Evolutionary conservation across 768 basidiomycete species (phyloP), one percentile per base, ranked within the genome.

Genomic region (Tylopilus felleus): DNA sequence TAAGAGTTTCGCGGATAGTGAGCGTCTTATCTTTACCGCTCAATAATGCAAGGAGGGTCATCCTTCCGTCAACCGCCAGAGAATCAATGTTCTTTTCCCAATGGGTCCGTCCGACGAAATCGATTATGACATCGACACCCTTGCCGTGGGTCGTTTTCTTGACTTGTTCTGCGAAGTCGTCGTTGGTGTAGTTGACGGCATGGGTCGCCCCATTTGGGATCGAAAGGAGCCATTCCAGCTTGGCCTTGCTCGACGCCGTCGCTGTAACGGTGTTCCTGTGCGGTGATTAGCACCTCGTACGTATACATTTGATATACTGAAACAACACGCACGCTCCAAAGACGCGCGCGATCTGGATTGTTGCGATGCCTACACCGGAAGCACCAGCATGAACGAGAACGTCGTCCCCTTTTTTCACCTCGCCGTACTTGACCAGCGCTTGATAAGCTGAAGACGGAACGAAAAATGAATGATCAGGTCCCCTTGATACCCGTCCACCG

Each of bases 301-400:
- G 5, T 42, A 40, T 22, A 40, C 28, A 55, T 21, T 29, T 19
- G 28, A 43, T 14, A 43, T 58, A 45, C 52, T 29, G 40, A 54
- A 53, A 47, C 50, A 21, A 40, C 4, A 78, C 88, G 74, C 64
- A 91, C 88, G 89, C 89, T 53, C 82, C 83, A 56, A 78, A 81
- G 42, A 79, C 65, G 23, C 90, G 83, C 19, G 93, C 91, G 19
- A 97, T 73, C 70, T 98, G 95, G 46, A 88, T 90, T 14, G 91
- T 90, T 3, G 93, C 86, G 16, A 95, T 68, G 1, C 93, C 93
- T 5, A 97, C 93, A 27, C 94, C 93, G 13, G 90, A 92, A 4
- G 93, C 93, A 8, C 86, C 95, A 19, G 93, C 93, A 65, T 98
- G 96, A 13, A 98, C 78, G 16, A 98, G 79, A 10, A 93, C 90